These are phyloP conservation scores for Poronia punctata DNA, from an alignment of 495 filamentous ascomycete species.

Conservation along the genomic window DNA sequence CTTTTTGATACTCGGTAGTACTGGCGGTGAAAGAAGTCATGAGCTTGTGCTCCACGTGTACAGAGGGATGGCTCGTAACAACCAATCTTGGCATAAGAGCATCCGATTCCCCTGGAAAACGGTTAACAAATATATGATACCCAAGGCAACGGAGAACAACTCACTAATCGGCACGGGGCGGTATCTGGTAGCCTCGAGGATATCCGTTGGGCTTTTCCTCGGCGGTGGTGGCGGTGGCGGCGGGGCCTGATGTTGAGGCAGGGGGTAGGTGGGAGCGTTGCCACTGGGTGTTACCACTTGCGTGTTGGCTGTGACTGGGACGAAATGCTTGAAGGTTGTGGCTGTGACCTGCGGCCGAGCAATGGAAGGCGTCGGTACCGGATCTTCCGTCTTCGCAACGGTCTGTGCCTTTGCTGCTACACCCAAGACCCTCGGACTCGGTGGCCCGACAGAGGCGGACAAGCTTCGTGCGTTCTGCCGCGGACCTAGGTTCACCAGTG, in stretches of 20 bases:
- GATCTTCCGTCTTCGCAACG: constrained; percentile 43
- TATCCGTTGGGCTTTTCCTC: constrained; percentile 15
- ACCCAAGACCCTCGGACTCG: constrained; percentile 35
- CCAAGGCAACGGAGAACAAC: neutral
- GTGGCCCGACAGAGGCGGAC: constrained; percentile 40
- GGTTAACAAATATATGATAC: constrained; percentile 28
- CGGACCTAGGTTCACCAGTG: constrained; percentile 23
- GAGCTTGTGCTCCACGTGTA: constrained; percentile 48
- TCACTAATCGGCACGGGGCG: constrained; percentile 16
- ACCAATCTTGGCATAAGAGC: constrained; percentile 60
- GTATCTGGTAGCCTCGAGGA: constrained; percentile 23
- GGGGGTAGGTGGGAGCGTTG: constrained; percentile 17
- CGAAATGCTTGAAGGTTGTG: constrained; percentile 21
- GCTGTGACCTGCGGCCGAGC: constrained; percentile 10
- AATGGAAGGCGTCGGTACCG: constrained; percentile 31
- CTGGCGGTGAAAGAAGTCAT: constrained; percentile 54
- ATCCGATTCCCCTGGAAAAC: constrained; percentile 31
- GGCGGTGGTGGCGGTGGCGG: constrained; percentile 12
- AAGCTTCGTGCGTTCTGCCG: constrained; percentile 37
- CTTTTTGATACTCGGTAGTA: constrained; percentile 55
- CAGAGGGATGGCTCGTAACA: constrained; percentile 57
- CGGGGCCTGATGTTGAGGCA: constrained; percentile 4
- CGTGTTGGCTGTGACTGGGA: constrained; percentile 17
- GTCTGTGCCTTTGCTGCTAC: too few species aligned
- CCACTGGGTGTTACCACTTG: constrained; percentile 28